phyloP scores from a whole-genome alignment of 805 yeast genomes.

The Kregervanrija fluxuum region DNA sequence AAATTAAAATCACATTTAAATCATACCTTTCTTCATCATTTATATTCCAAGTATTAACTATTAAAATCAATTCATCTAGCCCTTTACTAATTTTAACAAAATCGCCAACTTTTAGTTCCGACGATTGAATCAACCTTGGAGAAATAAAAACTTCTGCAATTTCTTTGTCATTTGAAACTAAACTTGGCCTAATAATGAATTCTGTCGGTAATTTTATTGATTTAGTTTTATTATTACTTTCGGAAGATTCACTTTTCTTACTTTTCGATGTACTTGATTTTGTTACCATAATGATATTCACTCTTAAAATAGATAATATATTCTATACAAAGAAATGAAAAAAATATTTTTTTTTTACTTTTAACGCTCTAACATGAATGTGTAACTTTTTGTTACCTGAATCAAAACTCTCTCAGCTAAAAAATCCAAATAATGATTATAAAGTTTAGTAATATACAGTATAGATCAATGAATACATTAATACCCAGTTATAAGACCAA shows the following conservation, averaged over 20 bases:
- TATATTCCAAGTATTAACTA: slow-evolving; percentile 16
- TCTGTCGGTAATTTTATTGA: slow-evolving; percentile 21
- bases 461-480: neutral
- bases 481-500: neutral
- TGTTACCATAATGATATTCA: slow-evolving; percentile 17
- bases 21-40: slow-evolving; percentile 20
- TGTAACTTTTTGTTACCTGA: neutral
- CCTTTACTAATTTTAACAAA: slow-evolving; percentile 24
- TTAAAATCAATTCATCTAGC: slow-evolving; percentile 8
- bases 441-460: neutral
- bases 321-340: neutral
- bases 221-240: slow-evolving; percentile 8
- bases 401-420: no score
- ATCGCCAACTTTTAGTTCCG: slow-evolving; percentile 19
- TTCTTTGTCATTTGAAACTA: slow-evolving; percentile 4
- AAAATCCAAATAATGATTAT: no score
- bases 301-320: neutral
- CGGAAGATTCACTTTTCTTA: slow-evolving; percentile 8
- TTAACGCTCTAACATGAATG: neutral
- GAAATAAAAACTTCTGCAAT: slow-evolving; percentile 20
- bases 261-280: slow-evolving; percentile 13
- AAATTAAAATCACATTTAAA: slow-evolving; percentile 20
- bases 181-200: slow-evolving; percentile 23
- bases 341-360: neutral
- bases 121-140: slow-evolving; percentile 12